Evolutionary conservation across 2,329 filamentous ascomycete genomes (phyloP), one percentile per base, ranked within the genome.

Genomic region (Trichoderma simmonsii): DNA sequence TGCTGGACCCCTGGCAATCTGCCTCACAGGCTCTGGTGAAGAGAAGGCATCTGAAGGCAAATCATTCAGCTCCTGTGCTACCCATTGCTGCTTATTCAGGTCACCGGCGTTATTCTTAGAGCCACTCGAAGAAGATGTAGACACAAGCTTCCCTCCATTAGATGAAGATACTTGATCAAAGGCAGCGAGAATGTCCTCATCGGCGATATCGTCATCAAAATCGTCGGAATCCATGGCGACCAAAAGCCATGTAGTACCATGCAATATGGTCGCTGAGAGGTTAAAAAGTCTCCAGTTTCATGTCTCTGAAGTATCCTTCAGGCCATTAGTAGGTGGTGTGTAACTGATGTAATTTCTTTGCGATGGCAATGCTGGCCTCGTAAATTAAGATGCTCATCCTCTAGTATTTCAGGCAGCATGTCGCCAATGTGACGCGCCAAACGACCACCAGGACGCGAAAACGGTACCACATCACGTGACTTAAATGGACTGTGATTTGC

Each of bases 1-100:
- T 34, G 66, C 57, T 60, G 54, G 62, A 11, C 26, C 28, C 57
- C 75, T 70, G 39, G 71, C 76, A 18, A 73, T 74, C 64, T 70
- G 68, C 14, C 68, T 72, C 32, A 71, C 70, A 21, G 78, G 79
- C 61, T 84, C 81, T 6, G 89, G 87, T 1, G 90, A 86, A 65
- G 89, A 90, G 77, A 95, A 94, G 1, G 91, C 92, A 83, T 94
- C 87, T 2, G 88, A 86, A 0, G 90, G 87, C 62, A 91, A 80
- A 73, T 88, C 85, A 34, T 88, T 86, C 4, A 91, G 77, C 39
- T 88, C 84, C 32, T 77, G 70, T 3, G 77, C 76, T n/a, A 75
- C 75, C 26, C 69, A 59, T 30, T 72, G 73, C 60, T 73, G 72
- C 11, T 73, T 72, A 7, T 21, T 54, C 26, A n/a, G 12, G 12